A percentile compares a stretch with the other conserved stretches of the same genome.
Conservation (phyloP, 768 basidiomycete species). For the Suillus subalutaceus region DNA sequence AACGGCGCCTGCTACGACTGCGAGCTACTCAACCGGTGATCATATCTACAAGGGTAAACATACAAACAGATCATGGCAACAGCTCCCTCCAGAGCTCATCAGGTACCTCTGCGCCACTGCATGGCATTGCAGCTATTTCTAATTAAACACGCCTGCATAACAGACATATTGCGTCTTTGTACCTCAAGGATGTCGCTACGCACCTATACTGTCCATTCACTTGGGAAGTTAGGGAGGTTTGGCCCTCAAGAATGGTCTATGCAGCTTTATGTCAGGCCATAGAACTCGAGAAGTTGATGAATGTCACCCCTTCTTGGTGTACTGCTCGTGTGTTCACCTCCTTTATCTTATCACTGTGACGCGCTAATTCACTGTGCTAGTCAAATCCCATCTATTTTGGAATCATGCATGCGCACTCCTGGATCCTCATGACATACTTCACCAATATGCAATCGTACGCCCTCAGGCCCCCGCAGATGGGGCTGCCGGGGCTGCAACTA, state of each 20-base stretch:
- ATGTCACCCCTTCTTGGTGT: conserved; percentile 62
- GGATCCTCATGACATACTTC: conserved; percentile 62
- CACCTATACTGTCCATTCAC: conserved; percentile 49
- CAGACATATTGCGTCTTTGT: conserved; percentile 46
- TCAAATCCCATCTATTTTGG: conserved; percentile 75
- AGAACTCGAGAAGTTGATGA: conserved; percentile 65
- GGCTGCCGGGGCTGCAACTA: conserved; percentile 38
- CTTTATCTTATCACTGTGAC: background rate
- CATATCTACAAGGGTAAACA: conserved; percentile 60
- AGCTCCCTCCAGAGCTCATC: conserved; percentile 62
- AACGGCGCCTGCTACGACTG: conserved; percentile 30
- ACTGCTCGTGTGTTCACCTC: conserved; percentile 52
- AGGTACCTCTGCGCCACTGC: conserved; percentile 47
- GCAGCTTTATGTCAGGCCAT: conserved; percentile 62
- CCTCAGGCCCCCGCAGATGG: conserved; percentile 35
- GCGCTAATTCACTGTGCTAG: conserved; percentile 39
- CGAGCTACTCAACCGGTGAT: conserved; percentile 24
- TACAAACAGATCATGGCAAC: conserved; percentile 60
- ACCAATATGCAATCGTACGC: conserved; percentile 49
- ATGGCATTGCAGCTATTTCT: conserved; percentile 12
- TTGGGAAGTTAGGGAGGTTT: conserved; percentile 53
- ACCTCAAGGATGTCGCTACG: conserved; percentile 51
- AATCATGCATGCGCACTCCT: conserved; percentile 60
- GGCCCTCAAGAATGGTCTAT: conserved; percentile 67
- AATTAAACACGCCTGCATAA: conserved; percentile 11